Conservation (phyloP, 2,329 filamentous ascomycete genomes). For the Zymoseptoria crescenta region DNA sequence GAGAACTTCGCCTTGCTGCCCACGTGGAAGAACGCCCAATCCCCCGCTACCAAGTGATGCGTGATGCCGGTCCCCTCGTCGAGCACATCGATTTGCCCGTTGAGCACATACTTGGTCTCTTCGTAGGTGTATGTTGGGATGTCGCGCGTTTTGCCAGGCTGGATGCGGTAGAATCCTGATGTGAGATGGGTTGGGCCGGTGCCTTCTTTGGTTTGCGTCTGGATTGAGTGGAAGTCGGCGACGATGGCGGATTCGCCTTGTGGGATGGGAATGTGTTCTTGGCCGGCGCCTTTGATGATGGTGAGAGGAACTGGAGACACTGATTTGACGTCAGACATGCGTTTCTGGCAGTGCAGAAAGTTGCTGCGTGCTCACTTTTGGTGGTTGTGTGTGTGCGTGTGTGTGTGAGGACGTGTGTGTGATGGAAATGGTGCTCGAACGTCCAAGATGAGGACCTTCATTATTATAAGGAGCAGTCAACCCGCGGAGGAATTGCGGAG, state of each 20-base stretch:
- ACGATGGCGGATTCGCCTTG: slow-evolving; percentile 12
- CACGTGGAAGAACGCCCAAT: slow-evolving; percentile 19
- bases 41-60: slow-evolving; percentile 15
- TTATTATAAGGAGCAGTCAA: not conserved
- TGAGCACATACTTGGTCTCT: slow-evolving; percentile 17
- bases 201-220: slow-evolving; percentile 11
- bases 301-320: slow-evolving; percentile 13
- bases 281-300: slow-evolving; percentile 17
- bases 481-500: not conserved
- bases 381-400: not conserved
- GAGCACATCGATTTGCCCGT: slow-evolving; percentile 17
- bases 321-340: not conserved
- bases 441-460: not conserved
- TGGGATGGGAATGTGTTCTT: slow-evolving; percentile 14
- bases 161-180: slow-evolving; percentile 18
- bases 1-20: slow-evolving; percentile 15
- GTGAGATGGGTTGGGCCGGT: slow-evolving; percentile 11
- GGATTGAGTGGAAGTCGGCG: slow-evolving; percentile 15
- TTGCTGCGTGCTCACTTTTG: not conserved
- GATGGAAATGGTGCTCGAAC: not conserved
- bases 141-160: slow-evolving; percentile 8
- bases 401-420: not conserved
- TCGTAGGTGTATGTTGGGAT: slow-evolving; percentile 13
- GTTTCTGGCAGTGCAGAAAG: not conserved
- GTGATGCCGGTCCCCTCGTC: slow-evolving; percentile 17